A percentile compares a stretch with the other conserved stretches of the same genome.
phyloP scores from a whole-genome alignment of 208 protist genomes.

The Trypanosoma brucei region DNA sequence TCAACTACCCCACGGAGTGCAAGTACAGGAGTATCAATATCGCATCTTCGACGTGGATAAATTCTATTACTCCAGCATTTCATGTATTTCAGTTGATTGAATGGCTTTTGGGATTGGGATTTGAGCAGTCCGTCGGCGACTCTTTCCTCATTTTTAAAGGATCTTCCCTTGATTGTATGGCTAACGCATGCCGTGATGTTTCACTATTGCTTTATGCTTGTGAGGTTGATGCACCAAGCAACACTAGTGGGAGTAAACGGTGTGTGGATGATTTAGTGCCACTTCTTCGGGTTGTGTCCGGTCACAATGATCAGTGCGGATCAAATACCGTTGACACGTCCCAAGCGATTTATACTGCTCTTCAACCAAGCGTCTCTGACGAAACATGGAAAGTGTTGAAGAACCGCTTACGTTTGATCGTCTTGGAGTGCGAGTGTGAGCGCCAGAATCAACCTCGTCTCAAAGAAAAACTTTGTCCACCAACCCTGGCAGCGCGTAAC shows the following conservation, averaged over 20 bases:
- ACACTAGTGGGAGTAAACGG: background rate
- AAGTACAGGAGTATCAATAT: slow-evolving; percentile 25
- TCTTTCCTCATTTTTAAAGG: slow-evolving; percentile 12
- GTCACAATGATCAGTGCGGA: slow-evolving; percentile 5
- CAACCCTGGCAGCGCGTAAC: slow-evolving; percentile 1
- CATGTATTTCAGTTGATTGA: slow-evolving; percentile 18
- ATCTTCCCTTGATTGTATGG: background rate
- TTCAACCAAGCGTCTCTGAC: background rate
- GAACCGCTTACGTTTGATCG: slow-evolving; percentile 2
- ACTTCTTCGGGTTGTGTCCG: slow-evolving; percentile 14
- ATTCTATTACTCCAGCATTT: slow-evolving; percentile 15
- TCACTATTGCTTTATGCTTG: slow-evolving; percentile 10
- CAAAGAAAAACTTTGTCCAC: background rate
- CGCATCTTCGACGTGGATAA: slow-evolving; percentile 15
- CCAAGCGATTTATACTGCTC: too few species aligned
- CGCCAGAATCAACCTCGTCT: too few species aligned
- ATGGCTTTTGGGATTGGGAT: slow-evolving; percentile 19
- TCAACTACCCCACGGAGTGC: slow-evolving; percentile 7
- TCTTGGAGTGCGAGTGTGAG: slow-evolving; percentile 4
- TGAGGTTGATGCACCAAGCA: background rate
- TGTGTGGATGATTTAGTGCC: slow-evolving; percentile 3
- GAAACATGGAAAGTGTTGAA: slow-evolving; percentile 17
- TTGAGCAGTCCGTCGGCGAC: slow-evolving; percentile 15
- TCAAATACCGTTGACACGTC: background rate
- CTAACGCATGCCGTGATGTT: slow-evolving; percentile 2